phyloP scores from a whole-genome alignment of 768 basidiomycete genomes.

The Paxillus involutus region DNA sequence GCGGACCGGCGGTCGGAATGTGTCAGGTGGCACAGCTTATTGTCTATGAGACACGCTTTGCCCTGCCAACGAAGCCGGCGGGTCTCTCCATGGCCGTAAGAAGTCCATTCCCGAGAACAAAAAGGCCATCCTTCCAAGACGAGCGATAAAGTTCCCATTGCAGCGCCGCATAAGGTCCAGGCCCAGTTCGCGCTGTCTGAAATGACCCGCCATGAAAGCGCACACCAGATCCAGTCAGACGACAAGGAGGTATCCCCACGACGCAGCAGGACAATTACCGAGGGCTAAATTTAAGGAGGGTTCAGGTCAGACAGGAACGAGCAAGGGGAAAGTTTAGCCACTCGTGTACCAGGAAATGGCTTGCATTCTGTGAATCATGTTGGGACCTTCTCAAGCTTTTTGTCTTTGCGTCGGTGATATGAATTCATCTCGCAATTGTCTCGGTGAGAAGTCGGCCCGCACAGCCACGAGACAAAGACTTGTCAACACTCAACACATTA shows the following conservation, averaged over 20 bases:
- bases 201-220: not conserved
- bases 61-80: not conserved
- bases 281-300: not conserved
- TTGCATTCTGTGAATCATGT: not conserved
- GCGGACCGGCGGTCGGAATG: constrained; percentile 5
- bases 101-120: constrained; percentile 20
- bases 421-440: constrained; percentile 18
- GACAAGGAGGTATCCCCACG: not conserved
- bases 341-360: not conserved
- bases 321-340: not conserved
- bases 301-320: not conserved
- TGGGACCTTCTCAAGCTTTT: constrained; percentile 10
- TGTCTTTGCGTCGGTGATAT: constrained; percentile 8
- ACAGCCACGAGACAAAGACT: constrained; percentile 16
- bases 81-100: constrained; percentile 3
- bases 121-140: constrained; percentile 6
- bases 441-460: constrained; percentile 10
- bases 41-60: constrained; percentile 12
- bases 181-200: not conserved
- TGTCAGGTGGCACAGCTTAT: constrained; percentile 9
- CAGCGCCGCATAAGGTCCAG: not conserved
- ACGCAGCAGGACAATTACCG: not conserved
- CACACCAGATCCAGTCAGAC: not conserved
- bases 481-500: not conserved
- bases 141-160: not conserved